Conservation (phyloP, 345 rosid species). For the Sisymbrium altissimum region DNA sequence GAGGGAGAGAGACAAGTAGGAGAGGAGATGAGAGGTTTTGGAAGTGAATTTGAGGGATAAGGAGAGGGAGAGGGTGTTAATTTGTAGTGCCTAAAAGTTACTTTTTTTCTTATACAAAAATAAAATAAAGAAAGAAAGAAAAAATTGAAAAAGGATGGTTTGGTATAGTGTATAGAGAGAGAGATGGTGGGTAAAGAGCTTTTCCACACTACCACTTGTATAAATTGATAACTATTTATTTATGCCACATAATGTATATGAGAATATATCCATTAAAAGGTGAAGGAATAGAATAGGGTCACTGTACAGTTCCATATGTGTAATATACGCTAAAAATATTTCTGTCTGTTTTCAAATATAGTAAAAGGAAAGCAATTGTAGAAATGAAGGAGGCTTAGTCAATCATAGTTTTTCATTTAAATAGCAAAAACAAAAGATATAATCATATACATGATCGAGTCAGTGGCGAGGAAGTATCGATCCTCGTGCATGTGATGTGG, state of each 20-base stretch:
- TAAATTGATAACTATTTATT: conserved; percentile 13
- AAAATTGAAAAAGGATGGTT: conserved; percentile 8
- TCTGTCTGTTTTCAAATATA: neutral
- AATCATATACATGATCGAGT: conserved; percentile 10
- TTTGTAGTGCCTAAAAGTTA: conserved; percentile 37
- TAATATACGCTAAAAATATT: neutral
- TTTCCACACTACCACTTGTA: conserved; percentile 34
- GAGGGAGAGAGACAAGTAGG: conserved; percentile 3
- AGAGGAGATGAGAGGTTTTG: conserved; percentile 20
- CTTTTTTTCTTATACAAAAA: neutral
- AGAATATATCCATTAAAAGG: conserved; percentile 26
- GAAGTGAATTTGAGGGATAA: conserved; percentile 39
- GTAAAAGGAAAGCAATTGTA: conserved; percentile 7
- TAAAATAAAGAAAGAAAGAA: neutral
- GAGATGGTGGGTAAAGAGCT: conserved; percentile 33
- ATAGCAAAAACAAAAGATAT: conserved; percentile 17
- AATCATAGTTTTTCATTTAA: conserved; percentile 21
- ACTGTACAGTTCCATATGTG: conserved; percentile 17
- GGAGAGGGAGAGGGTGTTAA: conserved; percentile 24
- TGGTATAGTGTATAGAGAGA: conserved; percentile 23
- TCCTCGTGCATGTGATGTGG: conserved; percentile 27
- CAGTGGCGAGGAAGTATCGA: conserved; percentile 17
- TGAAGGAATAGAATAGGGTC: conserved; percentile 9
- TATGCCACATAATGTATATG: conserved; percentile 31
- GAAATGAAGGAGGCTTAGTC: conserved; percentile 13